phyloP scores from a whole-genome alignment of 1,139 yeast genomes.

The Geotrichum fermentans region DNA sequence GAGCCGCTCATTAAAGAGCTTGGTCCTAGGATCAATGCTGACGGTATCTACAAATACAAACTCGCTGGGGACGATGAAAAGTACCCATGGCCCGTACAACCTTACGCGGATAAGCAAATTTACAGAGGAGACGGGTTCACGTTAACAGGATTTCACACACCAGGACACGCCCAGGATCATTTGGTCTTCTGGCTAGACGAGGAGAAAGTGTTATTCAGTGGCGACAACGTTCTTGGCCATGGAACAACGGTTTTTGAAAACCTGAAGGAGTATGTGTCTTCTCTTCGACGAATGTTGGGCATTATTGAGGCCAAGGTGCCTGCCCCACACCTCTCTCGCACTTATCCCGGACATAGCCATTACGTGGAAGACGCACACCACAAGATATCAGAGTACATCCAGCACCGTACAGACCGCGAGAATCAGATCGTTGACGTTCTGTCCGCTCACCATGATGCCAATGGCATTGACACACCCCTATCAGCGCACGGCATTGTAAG shows the following conservation, averaged over 20 bases:
- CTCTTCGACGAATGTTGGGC: conserved; percentile 31
- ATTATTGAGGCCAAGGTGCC: conserved; percentile 20
- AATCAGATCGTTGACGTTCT: conserved; percentile 30
- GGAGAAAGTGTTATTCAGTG: conserved; percentile 38
- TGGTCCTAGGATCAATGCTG: conserved; percentile 9
- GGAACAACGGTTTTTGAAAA: conserved; percentile 39
- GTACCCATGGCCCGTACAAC: conserved; percentile 19
- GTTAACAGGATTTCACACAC: conserved; percentile 35
- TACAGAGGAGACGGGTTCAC: conserved; percentile 35
- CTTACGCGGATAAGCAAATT: conserved; percentile 31
- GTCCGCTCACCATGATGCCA: conserved; percentile 18
- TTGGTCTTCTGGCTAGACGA: conserved; percentile 36
- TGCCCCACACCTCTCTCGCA: conserved; percentile 18
- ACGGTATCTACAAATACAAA: conserved; percentile 16
- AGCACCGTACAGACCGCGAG: conserved; percentile 38
- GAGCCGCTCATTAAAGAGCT: conserved; percentile 22
- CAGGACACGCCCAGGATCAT: conserved; percentile 42
- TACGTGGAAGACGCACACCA: conserved; percentile 33
- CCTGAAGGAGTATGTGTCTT: conserved; percentile 33
- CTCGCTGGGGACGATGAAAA: conserved; percentile 13
- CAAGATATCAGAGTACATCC: conserved; percentile 35
- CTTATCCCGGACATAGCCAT: conserved; percentile 42
- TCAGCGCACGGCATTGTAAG: conserved; percentile 29
- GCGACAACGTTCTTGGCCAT: conserved; percentile 41
- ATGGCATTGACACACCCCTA: conserved; percentile 18